Base-by-base conservation (phyloP, 2,329 filamentous ascomycete species). In the Sarocladium oryzae region DNA sequence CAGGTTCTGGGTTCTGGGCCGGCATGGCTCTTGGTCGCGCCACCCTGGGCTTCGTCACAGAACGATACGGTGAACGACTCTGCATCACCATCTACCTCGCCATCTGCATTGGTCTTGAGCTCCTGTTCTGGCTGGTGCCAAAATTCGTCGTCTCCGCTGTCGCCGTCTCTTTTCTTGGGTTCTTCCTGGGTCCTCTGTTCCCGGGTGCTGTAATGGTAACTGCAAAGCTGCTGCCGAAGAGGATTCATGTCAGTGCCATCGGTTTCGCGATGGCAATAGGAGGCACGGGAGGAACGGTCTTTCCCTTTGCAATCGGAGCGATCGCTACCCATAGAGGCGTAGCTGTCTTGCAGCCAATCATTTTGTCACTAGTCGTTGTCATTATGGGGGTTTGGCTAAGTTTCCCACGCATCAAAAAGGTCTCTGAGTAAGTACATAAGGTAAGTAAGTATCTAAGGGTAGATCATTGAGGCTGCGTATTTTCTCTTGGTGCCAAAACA, bases 1-100 rank as follows among this genome's bases (percentile, higher is more conserved):
- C 81, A 0, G 82, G 79, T 0, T 87, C 86, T 0, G 87, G 86
- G 0, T 91, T 89, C 66, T 91, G 87, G 87, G 77, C 86, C n/a
- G 87, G 87, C 1, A 78, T 89, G 59, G 88, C 86, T 0, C 65
- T 85, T 0, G 87, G 87, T 0, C 73, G 87, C 1, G 70, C 89
- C 1, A 63, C 77, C 0, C 67, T 90, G 3, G 85, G 85, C 0
- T 89, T 90, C 55, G 75, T 89, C 1, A 90, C 86, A 0, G 81
- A 84, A 4, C 68, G 75, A 1, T 73, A 83, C 13, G 86, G 86
- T 0, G 87, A 89, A 63, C 81, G 83, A 46, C 59, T 76, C 2
- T 76, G 79, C 50, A 68, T 83, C 16, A 62, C 70, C n/a, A 66
- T 75, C 20, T 90, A 90, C 63, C 74, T 89, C 5, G 66, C 72